Evolutionary conservation across 2,329 filamentous ascomycete genomes (phyloP), one percentile per base, ranked within the genome.

Genomic region (Ophiosphaerella herpotricha): DNA sequence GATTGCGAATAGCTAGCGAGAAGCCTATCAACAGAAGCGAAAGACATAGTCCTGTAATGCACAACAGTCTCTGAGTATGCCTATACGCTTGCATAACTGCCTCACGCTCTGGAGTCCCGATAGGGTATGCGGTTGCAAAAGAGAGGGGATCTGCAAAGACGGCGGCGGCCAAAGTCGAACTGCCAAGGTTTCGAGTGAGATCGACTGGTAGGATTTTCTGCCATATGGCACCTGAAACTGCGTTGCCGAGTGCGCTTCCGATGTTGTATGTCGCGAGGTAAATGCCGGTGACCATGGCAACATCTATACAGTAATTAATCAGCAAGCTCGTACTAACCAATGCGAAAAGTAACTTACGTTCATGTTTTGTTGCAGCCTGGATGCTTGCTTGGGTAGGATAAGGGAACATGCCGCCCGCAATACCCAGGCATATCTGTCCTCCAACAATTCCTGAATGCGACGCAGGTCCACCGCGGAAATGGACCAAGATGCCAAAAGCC

Each of bases 401-500:
- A 0, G 78, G 73, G 69, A 87, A 87, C 71, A 88, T 75, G 42
- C 85, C 85, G 36, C 84, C 84, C 1, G 83, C 83, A 43, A 87
- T 76, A 57, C 85, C 85, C 1, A 88, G 77, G 5, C 87, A 71
- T 7, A 87, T 74, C 65, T 88, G 83, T 2, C 81, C 84, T 13
- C 80, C 85, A 50, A 88, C 82, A 47, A 88, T 76, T 24, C 85
- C 85, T 1, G 79, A 76, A 48, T 82, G 52, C 48, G 73, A 76
- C 8, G 75, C 72, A 0, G 74, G 61, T 5, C 79, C 78, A 32
- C 84, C 84, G n/a, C 85, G 82, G 74, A 77, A 88, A 57, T 78
- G 77, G 61, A 87, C 86, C 14, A 88, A 74, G 1, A 88, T 76
- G 8, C 85, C 85, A 55, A 86, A 87, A 1, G 85, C 84, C n/a